Evolutionary conservation across 352 stramenopile species (phyloP).

Genomic region (Pilasporangium apinafurcum): DNA sequence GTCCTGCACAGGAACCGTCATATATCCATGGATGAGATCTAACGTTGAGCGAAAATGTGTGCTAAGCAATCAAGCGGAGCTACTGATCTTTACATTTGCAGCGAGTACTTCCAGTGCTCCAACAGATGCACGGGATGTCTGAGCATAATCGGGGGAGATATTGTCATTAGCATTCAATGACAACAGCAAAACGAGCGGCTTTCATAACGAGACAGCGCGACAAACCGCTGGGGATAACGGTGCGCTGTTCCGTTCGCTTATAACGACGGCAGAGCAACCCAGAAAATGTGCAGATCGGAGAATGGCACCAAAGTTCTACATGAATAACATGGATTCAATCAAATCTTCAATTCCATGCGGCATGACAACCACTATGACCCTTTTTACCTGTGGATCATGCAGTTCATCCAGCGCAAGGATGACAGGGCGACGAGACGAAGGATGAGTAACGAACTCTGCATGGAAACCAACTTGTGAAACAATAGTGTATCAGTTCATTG

Average conservation of each 20-base stretch:
- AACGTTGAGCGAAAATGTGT: background rate
- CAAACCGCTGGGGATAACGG: conserved; percentile 60
- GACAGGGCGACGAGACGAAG: conserved; percentile 35
- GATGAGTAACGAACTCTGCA: conserved; percentile 24
- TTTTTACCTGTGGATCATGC: conserved; percentile 59
- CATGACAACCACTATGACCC: background rate
- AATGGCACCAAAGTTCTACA: conserved; percentile 72
- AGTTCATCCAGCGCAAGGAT: conserved; percentile 74
- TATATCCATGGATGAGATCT: background rate
- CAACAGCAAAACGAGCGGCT: background rate
- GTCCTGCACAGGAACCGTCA: conserved; percentile 14
- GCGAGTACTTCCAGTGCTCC: conserved; percentile 69
- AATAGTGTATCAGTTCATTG: background rate
- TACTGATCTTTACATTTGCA: conserved; percentile 37
- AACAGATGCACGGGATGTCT: conserved; percentile 67
- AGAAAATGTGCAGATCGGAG: conserved; percentile 77
- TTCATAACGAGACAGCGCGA: background rate
- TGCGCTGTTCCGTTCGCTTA: conserved; percentile 68
- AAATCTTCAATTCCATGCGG: background rate
- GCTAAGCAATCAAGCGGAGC: background rate
- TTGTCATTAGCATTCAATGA: background rate
- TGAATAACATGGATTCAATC: background rate
- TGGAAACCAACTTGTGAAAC: conserved; percentile 2
- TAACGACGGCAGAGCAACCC: conserved; percentile 51
- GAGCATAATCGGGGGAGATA: no score